Percentiles rank a stretch among this genome's conserved stretches.
These are phyloP conservation scores for Amanita pallidorosea DNA, from an alignment of 768 basidiomycete genomes.

Conservation along the genomic window DNA sequence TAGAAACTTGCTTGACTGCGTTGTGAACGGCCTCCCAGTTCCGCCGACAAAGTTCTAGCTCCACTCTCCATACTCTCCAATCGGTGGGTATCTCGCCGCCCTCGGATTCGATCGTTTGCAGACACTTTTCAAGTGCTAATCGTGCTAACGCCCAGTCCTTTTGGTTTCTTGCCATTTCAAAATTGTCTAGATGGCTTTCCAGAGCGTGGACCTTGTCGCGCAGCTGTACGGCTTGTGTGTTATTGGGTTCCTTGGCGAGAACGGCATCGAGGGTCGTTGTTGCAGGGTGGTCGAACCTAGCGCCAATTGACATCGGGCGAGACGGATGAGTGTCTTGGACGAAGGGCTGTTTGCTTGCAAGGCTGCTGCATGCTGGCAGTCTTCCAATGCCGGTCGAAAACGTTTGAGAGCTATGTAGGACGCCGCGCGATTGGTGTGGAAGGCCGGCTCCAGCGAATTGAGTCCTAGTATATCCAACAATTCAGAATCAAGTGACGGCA, in stretches of 20 bases:
- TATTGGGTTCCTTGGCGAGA: conserved; percentile 51
- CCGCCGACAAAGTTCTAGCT: conserved; percentile 62
- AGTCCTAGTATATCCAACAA: conserved; percentile 28
- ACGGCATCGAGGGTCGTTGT: conserved; percentile 54
- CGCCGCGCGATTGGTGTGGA: conserved; percentile 79
- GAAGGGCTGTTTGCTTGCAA: conserved; percentile 55
- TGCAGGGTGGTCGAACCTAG: conserved; percentile 62
- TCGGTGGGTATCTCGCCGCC: conserved; percentile 65
- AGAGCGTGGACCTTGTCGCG: conserved; percentile 50
- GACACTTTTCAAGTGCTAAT: conserved; percentile 70
- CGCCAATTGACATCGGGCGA: conserved; percentile 78
- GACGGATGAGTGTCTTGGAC: conserved; percentile 70
- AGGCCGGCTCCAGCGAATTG: conserved; percentile 58
- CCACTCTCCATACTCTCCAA: conserved; percentile 74
- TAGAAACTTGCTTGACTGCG: conserved; percentile 55
- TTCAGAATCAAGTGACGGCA: not conserved
- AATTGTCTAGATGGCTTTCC: conserved; percentile 55
- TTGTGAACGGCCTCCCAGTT: conserved; percentile 65
- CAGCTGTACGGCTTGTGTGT: conserved; percentile 48
- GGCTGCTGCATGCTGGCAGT: conserved; percentile 66
- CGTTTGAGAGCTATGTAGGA: conserved; percentile 75
- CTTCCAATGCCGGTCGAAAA: conserved; percentile 62
- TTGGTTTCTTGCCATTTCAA: conserved; percentile 40
- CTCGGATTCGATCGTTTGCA: conserved; percentile 64
- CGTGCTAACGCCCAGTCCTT: conserved; percentile 73